These are phyloP conservation scores for Sodiomyces alkalinus DNA, from an alignment of 2,329 filamentous ascomycete genomes.

Conservation along the genomic window DNA sequence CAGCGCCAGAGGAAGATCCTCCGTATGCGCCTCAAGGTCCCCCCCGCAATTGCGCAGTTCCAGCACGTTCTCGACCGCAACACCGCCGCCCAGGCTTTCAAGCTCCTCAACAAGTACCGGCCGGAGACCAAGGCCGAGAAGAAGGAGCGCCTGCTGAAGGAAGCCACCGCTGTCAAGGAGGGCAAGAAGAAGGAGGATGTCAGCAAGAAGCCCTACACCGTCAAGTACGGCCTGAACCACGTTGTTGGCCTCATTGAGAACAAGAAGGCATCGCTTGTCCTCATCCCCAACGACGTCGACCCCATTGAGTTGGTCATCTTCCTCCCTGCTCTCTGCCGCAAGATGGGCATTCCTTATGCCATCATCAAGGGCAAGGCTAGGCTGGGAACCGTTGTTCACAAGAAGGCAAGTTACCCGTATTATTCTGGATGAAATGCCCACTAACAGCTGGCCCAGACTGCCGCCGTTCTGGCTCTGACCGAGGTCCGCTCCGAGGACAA, in stretches of 20 bases:
- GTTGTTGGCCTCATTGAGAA: constrained; percentile 95
- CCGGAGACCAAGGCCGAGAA: constrained; percentile 98
- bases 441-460: constrained; percentile 57
- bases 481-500: constrained; percentile 98
- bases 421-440: constrained; percentile 3
- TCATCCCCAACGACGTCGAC: constrained; percentile 99
- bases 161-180: constrained; percentile 93
- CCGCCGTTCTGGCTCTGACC: constrained; percentile 86
- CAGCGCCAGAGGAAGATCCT: constrained; percentile 93
- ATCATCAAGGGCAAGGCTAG: constrained; percentile 99
- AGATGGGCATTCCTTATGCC: constrained; percentile 99
- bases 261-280: constrained; percentile 97
- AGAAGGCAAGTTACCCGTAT: constrained; percentile 54
- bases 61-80: constrained; percentile 93
- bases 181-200: constrained; percentile 99
- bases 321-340: constrained; percentile 96
- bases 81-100: constrained; percentile 92
- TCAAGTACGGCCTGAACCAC: constrained; percentile 99
- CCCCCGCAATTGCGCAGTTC: constrained; percentile 95
- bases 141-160: constrained; percentile 98
- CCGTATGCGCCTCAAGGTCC: constrained; percentile 96
- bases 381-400: constrained; percentile 97
- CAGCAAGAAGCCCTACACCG: constrained; percentile 98
- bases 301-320: constrained; percentile 99
- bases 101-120: constrained; percentile 99